Conservation (phyloP, 2,329 filamentous ascomycete species). For the Dactylellina cionopaga region DNA sequence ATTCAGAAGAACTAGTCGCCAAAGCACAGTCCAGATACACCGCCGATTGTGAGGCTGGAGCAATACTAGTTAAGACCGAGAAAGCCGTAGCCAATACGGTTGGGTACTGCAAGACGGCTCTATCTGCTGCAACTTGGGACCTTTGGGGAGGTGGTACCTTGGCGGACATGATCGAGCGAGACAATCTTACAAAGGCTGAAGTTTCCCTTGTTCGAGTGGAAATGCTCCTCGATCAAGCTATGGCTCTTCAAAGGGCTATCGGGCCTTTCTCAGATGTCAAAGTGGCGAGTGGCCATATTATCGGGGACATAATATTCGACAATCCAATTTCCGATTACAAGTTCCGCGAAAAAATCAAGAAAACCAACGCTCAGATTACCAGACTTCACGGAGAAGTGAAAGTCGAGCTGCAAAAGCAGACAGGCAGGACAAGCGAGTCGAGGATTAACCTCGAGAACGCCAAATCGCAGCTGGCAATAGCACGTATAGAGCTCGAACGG, state of each 20-base stretch:
- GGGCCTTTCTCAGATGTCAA: slow-evolving; percentile 60
- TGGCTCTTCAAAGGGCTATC: slow-evolving; percentile 61
- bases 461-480: slow-evolving; percentile 59
- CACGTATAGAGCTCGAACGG: slow-evolving; percentile 62
- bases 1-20: slow-evolving; percentile 61
- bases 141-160: slow-evolving; percentile 61
- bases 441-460: slow-evolving; percentile 58
- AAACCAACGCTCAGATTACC: slow-evolving; percentile 61
- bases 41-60: slow-evolving; percentile 62
- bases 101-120: slow-evolving; percentile 62
- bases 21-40: slow-evolving; percentile 60
- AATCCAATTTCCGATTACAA: slow-evolving; percentile 67
- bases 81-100: slow-evolving; percentile 60
- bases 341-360: slow-evolving; percentile 67
- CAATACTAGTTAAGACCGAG: slow-evolving; percentile 62
- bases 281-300: slow-evolving; percentile 64
- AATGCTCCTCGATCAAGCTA: slow-evolving; percentile 62
- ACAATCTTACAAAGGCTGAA: slow-evolving; percentile 65
- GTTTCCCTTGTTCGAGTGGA: slow-evolving; percentile 62
- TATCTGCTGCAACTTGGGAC: slow-evolving; percentile 65
- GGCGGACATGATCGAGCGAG: slow-evolving; percentile 67
- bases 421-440: slow-evolving; percentile 58
- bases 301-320: slow-evolving; percentile 68
- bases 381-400: slow-evolving; percentile 59
- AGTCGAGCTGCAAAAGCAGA: slow-evolving; percentile 55